Evolutionary conservation across 148 eudicot genomes (phyloP).

Genomic region (Nepenthes gracilis): DNA sequence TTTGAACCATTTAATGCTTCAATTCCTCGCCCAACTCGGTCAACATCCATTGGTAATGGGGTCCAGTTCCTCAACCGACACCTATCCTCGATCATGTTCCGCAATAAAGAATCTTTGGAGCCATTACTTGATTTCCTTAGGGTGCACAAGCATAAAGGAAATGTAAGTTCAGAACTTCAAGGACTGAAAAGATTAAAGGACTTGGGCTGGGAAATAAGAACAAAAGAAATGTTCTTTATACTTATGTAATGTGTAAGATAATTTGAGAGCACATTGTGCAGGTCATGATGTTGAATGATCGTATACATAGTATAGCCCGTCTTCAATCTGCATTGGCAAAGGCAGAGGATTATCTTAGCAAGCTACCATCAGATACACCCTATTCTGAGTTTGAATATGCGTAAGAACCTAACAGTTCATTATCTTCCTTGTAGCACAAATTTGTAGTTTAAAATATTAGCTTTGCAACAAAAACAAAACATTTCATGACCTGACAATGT

Average conservation of each 20-base stretch:
- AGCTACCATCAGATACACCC: conserved; percentile 62
- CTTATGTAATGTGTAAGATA: too few relatives aligned
- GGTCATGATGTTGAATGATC: conserved; percentile 89
- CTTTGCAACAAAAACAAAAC: neutral
- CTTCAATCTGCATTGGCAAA: conserved; percentile 62
- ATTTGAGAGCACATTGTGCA: conserved; percentile 11
- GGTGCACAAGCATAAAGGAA: conserved; percentile 69
- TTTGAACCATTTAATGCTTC: conserved; percentile 86
- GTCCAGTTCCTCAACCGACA: conserved; percentile 97
- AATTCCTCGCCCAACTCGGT: conserved; percentile 81
- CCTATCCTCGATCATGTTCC: conserved; percentile 89
- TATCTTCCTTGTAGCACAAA: neutral
- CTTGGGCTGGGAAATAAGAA: neutral
- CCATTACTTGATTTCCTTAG: conserved; percentile 95
- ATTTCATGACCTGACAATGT: neutral
- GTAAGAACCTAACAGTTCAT: conserved; percentile 22
- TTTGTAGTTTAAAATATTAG: neutral
- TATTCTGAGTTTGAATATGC: conserved; percentile 70
- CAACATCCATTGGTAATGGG: conserved; percentile 93
- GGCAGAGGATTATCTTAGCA: conserved; percentile 74
- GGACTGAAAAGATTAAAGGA: neutral
- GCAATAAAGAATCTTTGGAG: conserved; percentile 79
- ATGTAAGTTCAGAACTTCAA: conserved; percentile 33
- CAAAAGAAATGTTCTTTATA: neutral
- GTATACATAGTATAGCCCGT: conserved; percentile 56